Percentiles rank a stretch among this genome's conserved stretches.
Conservation (phyloP, 768 basidiomycete genomes). For the Heimioporus sp. region DNA sequence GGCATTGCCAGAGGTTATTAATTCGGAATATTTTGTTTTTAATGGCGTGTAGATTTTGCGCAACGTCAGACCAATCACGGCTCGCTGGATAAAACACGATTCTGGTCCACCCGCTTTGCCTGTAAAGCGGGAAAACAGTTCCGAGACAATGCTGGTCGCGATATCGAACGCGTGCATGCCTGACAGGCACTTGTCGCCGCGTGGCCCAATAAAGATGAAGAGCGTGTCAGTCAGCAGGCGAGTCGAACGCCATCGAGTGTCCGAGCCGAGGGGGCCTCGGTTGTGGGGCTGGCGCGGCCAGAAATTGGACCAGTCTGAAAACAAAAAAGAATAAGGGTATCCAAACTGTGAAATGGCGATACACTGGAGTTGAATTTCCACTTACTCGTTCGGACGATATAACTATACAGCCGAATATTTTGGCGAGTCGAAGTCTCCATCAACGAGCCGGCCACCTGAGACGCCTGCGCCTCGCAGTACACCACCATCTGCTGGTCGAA, state of each 20-base stretch:
- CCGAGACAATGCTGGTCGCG: conserved; percentile 51
- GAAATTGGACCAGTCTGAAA: conserved; percentile 21
- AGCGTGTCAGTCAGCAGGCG: conserved; percentile 51
- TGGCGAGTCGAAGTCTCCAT: conserved; percentile 55
- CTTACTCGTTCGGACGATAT: conserved; percentile 59
- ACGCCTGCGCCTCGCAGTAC: conserved; percentile 67
- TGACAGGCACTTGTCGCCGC: conserved; percentile 61
- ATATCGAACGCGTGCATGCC: conserved; percentile 80
- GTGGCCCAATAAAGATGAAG: conserved; percentile 75
- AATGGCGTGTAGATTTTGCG: conserved; percentile 79
- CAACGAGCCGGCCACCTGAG: conserved; percentile 71
- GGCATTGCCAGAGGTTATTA: too few relatives aligned
- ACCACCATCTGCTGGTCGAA: conserved; percentile 84
- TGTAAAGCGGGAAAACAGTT: conserved; percentile 64
- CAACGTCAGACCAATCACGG: conserved; percentile 59
- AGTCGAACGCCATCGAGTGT: conserved; percentile 81
- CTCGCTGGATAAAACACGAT: conserved; percentile 71
- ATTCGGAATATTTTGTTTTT: too few relatives aligned
- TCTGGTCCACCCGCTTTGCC: conserved; percentile 54
- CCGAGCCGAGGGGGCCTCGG: conserved; percentile 60
- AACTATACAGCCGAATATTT: conserved; percentile 72
- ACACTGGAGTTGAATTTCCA: conserved; percentile 72
- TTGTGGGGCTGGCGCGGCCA: conserved; percentile 26
- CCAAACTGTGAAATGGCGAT: conserved; percentile 19
- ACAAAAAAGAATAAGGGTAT: not conserved